Base-by-base conservation (phyloP, 768 basidiomycete species). In the Auricularia sp. region DNA sequence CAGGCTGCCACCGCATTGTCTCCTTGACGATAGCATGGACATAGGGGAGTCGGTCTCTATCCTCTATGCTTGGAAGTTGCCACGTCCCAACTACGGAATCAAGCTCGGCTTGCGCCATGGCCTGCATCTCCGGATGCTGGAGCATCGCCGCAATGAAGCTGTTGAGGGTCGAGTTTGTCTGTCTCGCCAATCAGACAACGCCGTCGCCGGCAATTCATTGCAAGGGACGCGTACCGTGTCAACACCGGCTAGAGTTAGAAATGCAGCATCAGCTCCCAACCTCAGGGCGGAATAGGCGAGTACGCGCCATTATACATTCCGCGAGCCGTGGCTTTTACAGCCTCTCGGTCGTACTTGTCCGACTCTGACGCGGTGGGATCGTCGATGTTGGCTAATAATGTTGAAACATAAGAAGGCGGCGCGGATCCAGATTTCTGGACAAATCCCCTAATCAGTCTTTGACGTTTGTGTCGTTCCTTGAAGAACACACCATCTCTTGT, bases 1-100 rank as follows among this genome's bases (percentile, higher is more conserved):
- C 67, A 4, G 72, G 69, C 16, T 68, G 69, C 72, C 72, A 74
- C 7, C 73, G 65, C 23, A 72, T 47, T 12, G 63, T 53, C 66
- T 75, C 74, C 64, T 70, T 67, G 35, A 68, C 59, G 10, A 74
- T 47, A 1, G 70, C 70, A 23, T 65, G 62, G 36, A 72, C 64
- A 63, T 75, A 75, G 3, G 73, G 73, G 3, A 74, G 67, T n/a
- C 44, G 36, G 11, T 66, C 66, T 14, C 67, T 65, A 29, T 73
- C 72, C 21, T 64, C 69, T 51, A 21, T 16, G 18, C 18, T 51
- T 18, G 47, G 18, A 18, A 51, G 21, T 18, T 51, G 47, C 14
- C 18, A 51, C 47, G 14, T 51, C 10, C 47, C 47, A 16, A 51
- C 16, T 18, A 51, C 21, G 18, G 21, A 51, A 18, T 51, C 47